A percentile compares a stretch with the other conserved stretches of the same genome.
Evolutionary conservation across 2,329 filamentous ascomycete species (phyloP).

Genomic region (Fusarium sp.): DNA sequence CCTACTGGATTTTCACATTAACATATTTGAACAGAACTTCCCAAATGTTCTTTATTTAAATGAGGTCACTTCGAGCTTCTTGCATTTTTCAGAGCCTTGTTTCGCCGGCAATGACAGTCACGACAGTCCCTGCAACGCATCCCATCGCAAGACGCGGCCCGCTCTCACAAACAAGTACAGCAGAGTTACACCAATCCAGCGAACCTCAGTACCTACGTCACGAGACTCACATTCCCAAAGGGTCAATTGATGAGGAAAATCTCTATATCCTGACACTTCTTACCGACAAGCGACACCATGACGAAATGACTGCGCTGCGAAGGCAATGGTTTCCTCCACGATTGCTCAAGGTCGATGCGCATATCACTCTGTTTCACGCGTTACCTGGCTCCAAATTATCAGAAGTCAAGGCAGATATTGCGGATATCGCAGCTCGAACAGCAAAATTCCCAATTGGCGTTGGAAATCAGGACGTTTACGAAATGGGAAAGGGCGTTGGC

Average conservation of each 20-base stretch:
- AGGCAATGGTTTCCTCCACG: conserved; percentile 24
- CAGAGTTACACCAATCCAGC: conserved; percentile 2
- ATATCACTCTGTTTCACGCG: conserved; percentile 33
- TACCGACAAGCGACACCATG: conserved; percentile 18
- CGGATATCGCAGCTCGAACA: background rate
- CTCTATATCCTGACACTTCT: conserved; percentile 26
- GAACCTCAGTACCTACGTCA: conserved; percentile 20
- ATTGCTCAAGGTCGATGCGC: conserved; percentile 27
- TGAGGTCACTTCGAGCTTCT: background rate
- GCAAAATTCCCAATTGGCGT: background rate
- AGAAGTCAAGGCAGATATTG: conserved; percentile 13
- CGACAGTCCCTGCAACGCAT: conserved; percentile 11
- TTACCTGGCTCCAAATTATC: conserved; percentile 24
- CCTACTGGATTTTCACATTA: background rate
- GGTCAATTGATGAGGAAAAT: background rate
- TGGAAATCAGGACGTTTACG: conserved; percentile 2
- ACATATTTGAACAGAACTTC: background rate
- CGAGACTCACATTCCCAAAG: conserved; percentile 11
- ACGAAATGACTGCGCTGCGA: conserved; percentile 18
- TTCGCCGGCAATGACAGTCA: conserved; percentile 9
- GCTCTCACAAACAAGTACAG: background rate
- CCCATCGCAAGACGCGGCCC: background rate
- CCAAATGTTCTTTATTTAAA: background rate
- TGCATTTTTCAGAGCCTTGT: background rate
- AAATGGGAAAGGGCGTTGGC: conserved; percentile 29